Evolutionary conservation across 2,329 filamentous ascomycete species (phyloP).

Genomic region (Zymoseptoria ardabiliae): DNA sequence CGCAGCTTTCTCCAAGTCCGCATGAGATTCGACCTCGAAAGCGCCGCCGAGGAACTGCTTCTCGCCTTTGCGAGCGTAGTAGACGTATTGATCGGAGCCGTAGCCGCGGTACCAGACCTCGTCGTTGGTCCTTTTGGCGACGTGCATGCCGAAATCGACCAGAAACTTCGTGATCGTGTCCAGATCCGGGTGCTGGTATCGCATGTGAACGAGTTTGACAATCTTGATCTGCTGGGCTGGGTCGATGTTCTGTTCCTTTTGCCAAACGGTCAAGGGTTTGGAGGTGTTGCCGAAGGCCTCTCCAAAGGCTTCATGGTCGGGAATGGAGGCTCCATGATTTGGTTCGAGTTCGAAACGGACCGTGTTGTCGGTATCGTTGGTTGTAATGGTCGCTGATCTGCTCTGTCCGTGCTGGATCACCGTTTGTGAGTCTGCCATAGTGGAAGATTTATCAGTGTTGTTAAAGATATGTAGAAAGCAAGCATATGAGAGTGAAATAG

Average conservation of each 20-base stretch:
- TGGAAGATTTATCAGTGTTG: background rate
- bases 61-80: conserved; percentile 35
- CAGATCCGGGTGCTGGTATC: conserved; percentile 48
- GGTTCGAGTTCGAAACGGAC: conserved; percentile 22
- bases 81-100: conserved; percentile 39
- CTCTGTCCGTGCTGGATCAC: conserved; percentile 19
- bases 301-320: conserved; percentile 29
- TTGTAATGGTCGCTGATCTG: conserved; percentile 23
- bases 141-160: conserved; percentile 38
- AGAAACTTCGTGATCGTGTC: conserved; percentile 42
- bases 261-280: conserved; percentile 33
- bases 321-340: conserved; percentile 35
- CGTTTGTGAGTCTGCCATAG: conserved; percentile 17
- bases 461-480: background rate
- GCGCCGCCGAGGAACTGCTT: conserved; percentile 38
- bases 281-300: conserved; percentile 29
- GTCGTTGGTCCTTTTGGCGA: conserved; percentile 31
- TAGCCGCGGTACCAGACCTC: conserved; percentile 39
- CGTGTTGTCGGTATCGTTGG: conserved; percentile 12
- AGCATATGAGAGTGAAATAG: background rate
- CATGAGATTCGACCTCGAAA: conserved; percentile 37
- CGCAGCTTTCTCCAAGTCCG: conserved; percentile 37
- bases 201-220: conserved; percentile 44
- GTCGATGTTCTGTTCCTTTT: conserved; percentile 36
- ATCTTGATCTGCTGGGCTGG: conserved; percentile 40